These are phyloP conservation scores for Penicillium sp. DNA, from an alignment of 2,329 filamentous ascomycete species.

Conservation along the genomic window DNA sequence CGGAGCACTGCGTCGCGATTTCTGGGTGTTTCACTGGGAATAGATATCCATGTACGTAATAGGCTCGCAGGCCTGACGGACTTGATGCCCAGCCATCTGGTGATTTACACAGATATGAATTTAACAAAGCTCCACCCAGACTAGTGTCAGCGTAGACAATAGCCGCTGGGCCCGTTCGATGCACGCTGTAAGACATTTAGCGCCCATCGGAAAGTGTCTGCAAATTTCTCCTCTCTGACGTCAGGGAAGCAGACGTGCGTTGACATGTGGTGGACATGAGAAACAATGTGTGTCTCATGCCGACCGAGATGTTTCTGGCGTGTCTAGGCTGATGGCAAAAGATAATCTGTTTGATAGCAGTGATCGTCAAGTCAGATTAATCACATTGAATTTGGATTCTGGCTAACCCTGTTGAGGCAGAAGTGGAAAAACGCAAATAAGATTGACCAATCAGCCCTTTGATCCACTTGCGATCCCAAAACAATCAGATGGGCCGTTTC, in stretches of 20 bases:
- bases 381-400: neutral
- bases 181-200: constrained; percentile 10
- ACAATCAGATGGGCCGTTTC: no score
- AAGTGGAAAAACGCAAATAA: neutral
- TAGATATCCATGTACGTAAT: no score
- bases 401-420: neutral
- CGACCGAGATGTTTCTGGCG: neutral
- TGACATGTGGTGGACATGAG: constrained; percentile 9
- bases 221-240: constrained; percentile 5
- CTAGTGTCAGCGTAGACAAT: neutral
- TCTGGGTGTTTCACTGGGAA: no score
- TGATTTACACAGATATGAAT: no score
- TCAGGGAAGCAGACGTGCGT: constrained; percentile 6
- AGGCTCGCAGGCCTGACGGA: no score
- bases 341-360: neutral
- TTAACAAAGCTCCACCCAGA: no score
- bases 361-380: neutral
- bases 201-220: neutral
- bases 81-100: no score
- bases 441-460: neutral
- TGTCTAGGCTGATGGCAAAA: neutral
- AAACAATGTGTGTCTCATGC: constrained; percentile 14
- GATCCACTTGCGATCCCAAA: no score
- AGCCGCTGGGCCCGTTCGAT: neutral
- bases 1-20: no score